These are phyloP conservation scores for Vitis riparia DNA, from an alignment of 164 flowering plant species.

Conservation along the genomic window DNA sequence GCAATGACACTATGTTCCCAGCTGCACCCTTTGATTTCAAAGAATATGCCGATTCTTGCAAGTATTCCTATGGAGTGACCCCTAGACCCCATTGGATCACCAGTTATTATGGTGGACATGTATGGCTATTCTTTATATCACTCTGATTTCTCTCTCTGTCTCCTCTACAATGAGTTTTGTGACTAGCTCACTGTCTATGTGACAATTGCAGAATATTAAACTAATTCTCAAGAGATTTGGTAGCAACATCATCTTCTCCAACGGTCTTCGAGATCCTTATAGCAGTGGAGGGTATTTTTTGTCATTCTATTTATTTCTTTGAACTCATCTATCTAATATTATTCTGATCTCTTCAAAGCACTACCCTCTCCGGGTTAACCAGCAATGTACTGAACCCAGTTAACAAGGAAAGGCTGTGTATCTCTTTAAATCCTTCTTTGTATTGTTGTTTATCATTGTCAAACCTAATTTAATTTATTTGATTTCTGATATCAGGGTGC, in stretches of 20 bases:
- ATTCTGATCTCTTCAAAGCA: too few relatives aligned
- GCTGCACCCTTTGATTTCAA: too few relatives aligned
- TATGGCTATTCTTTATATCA: constrained; percentile 1
- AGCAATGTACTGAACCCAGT: too few relatives aligned
- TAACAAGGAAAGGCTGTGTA: too few relatives aligned
- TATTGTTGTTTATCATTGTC: not conserved
- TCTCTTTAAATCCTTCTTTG: not conserved
- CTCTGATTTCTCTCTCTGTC: too few relatives aligned
- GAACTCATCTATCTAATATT: too few relatives aligned
- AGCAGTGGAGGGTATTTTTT: constrained; percentile 44
- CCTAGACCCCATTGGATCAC: constrained; percentile 15
- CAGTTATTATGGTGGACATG: constrained; percentile 30
- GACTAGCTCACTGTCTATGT: not conserved
- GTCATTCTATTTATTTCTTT: not conserved
- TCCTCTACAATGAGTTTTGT: too few relatives aligned
- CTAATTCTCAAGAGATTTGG: constrained; percentile 32
- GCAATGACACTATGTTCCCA: not conserved
- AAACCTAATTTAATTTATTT: not conserved
- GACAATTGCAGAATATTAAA: constrained; percentile 30
- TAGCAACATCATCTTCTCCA: constrained; percentile 54
- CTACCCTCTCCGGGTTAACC: too few relatives aligned
- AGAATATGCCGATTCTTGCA: too few relatives aligned
- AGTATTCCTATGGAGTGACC: too few relatives aligned
- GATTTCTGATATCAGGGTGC: constrained; percentile 23
- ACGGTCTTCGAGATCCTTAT: constrained; percentile 49